These are phyloP conservation scores for Arthroderma sp. DNA, from an alignment of 2,329 filamentous ascomycete species.

Conservation along the genomic window DNA sequence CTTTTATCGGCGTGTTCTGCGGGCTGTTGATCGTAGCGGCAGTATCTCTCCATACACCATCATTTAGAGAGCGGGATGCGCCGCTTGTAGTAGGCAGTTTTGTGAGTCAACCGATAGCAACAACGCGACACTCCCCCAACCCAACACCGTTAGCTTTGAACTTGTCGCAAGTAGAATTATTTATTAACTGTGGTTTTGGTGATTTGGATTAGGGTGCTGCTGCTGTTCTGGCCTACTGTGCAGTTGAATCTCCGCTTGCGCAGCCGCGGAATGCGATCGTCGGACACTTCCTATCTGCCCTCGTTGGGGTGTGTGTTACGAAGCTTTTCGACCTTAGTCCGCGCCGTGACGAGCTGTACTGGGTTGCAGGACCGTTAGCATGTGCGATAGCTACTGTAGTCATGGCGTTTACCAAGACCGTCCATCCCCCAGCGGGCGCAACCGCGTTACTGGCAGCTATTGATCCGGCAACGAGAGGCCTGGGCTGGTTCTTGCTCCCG, in stretches of 20 bases:
- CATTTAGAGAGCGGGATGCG: constrained; percentile 39
- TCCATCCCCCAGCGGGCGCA: constrained; percentile 62
- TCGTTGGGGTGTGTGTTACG: constrained; percentile 48
- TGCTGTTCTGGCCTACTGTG: constrained; percentile 61
- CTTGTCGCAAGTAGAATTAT: too few relatives aligned
- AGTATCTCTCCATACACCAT: constrained; percentile 41
- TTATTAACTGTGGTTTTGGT: too few relatives aligned
- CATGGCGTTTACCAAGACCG: constrained; percentile 59
- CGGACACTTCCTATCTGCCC: constrained; percentile 51
- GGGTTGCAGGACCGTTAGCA: constrained; percentile 51
- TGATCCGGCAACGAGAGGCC: constrained; percentile 37
- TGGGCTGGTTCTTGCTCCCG: constrained; percentile 59
- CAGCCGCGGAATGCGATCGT: constrained; percentile 58
- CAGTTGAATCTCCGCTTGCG: constrained; percentile 57
- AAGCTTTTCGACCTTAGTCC: constrained; percentile 50
- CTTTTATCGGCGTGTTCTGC: constrained; percentile 51
- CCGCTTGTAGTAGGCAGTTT: constrained; percentile 58
- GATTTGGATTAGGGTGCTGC: constrained; percentile 47
- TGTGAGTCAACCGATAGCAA: constrained; percentile 36
- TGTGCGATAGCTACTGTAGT: constrained; percentile 49
- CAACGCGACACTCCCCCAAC: not conserved
- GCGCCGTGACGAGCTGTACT: constrained; percentile 41
- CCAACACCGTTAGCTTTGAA: too few relatives aligned
- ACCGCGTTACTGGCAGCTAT: constrained; percentile 58
- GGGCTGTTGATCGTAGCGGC: constrained; percentile 48